Evolutionary conservation across 1,284 basidiomycete genomes (phyloP).

Genomic region (Exobasidium rhododendri): DNA sequence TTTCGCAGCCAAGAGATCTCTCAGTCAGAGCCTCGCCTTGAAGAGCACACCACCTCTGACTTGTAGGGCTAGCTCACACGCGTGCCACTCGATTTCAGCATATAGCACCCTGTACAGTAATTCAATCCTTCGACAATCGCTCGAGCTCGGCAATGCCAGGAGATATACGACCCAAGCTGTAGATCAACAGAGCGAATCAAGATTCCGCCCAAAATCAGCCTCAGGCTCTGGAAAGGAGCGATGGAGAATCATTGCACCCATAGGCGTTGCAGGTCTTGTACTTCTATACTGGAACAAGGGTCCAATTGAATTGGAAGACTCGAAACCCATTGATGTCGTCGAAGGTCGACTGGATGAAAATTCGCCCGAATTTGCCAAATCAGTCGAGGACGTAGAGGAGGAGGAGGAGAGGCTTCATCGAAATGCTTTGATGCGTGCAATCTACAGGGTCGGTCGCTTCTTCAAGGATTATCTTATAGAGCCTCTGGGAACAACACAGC

Average conservation of each 20-base stretch:
- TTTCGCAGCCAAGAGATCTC: no score
- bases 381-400: constrained; percentile 18
- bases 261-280: neutral
- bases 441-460: neutral
- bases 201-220: no score
- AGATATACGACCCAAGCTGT: no score
- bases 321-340: neutral
- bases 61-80: no score
- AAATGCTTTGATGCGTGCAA: constrained; percentile 13
- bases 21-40: no score
- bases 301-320: neutral
- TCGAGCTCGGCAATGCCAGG: no score
- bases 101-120: no score
- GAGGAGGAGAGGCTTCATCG: constrained; percentile 7
- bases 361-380: constrained; percentile 16
- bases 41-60: no score
- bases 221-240: no score
- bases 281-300: neutral
- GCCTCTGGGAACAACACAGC: constrained; percentile 74
- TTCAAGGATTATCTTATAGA: constrained; percentile 66
- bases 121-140: no score
- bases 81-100: no score
- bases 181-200: no score
- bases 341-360: neutral
- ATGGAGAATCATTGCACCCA: neutral